These are phyloP conservation scores for Monosporascus sp. DNA, from an alignment of 2,329 filamentous ascomycete genomes.

Conservation along the genomic window DNA sequence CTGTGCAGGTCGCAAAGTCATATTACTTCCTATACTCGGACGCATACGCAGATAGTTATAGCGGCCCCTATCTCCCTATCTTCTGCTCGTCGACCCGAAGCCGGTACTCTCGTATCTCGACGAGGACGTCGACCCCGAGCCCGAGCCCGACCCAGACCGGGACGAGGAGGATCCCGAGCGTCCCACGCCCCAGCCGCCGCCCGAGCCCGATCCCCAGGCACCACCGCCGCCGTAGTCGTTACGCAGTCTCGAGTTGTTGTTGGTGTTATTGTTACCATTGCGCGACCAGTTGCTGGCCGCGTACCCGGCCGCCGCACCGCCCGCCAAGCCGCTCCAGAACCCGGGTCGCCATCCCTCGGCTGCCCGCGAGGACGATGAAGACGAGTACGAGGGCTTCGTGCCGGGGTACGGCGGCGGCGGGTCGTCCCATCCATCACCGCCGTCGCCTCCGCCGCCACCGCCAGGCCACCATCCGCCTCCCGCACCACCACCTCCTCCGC, in stretches of 20 bases:
- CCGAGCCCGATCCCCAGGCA: constrained; percentile 27
- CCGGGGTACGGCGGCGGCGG: constrained; percentile 51
- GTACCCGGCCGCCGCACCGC: constrained; percentile 66
- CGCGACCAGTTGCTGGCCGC: constrained; percentile 46
- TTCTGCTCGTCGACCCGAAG: constrained; percentile 63
- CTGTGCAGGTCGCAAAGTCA: too few relatives aligned
- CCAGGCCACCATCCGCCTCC: constrained; percentile 37
- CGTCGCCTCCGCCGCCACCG: constrained; percentile 34
- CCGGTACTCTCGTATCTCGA: constrained; percentile 63
- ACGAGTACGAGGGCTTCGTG: constrained; percentile 30
- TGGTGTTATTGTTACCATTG: constrained; percentile 23
- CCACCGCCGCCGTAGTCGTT: constrained; percentile 22
- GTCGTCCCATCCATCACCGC: constrained; percentile 33
- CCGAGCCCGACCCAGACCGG: constrained; percentile 23
- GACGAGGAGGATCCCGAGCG: constrained; percentile 24
- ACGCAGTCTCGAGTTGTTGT: constrained; percentile 21
- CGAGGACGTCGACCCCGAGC: constrained; percentile 35
- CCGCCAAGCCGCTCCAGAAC: constrained; percentile 66
- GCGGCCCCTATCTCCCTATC: constrained; percentile 27
- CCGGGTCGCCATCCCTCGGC: constrained; percentile 60
- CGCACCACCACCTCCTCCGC: constrained; percentile 33
- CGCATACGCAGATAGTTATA: too few relatives aligned
- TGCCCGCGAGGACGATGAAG: constrained; percentile 15
- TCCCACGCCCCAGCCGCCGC: constrained; percentile 20
- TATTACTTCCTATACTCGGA: too few relatives aligned